These are phyloP conservation scores for Tolypocladium capitatum DNA, from an alignment of 2,329 filamentous ascomycete genomes.

Conservation along the genomic window DNA sequence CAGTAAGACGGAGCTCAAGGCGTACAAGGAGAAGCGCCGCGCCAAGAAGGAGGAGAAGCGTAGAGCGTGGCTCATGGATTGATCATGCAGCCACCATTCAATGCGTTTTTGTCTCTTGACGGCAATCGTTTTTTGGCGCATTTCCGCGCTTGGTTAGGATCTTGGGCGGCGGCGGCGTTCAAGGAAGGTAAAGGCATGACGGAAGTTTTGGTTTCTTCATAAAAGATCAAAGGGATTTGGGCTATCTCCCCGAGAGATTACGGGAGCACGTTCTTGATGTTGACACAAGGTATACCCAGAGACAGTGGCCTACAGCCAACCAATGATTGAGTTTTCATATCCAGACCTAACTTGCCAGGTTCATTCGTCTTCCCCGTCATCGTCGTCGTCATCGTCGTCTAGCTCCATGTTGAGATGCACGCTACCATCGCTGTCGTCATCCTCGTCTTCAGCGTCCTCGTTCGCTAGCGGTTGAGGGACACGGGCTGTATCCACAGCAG, in stretches of 20 bases:
- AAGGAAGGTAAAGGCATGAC: neutral
- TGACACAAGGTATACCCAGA: neutral
- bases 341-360: neutral
- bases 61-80: slow-evolving; percentile 81
- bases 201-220: too few species aligned
- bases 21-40: slow-evolving; percentile 79
- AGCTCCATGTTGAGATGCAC: slow-evolving; percentile 47
- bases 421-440: slow-evolving; percentile 39
- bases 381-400: slow-evolving; percentile 32
- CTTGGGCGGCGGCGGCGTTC: neutral
- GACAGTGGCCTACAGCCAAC: neutral
- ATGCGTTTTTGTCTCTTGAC: neutral
- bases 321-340: neutral
- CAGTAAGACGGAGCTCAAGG: slow-evolving; percentile 74
- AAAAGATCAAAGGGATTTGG: neutral
- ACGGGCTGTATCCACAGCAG: slow-evolving; percentile 1
- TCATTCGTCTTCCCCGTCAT: slow-evolving; percentile 10
- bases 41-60: slow-evolving; percentile 91
- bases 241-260: neutral
- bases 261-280: neutral
- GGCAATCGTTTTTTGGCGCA: neutral
- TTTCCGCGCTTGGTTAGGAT: neutral
- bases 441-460: slow-evolving; percentile 25
- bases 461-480: slow-evolving; percentile 7
- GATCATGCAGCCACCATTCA: slow-evolving; percentile 14